A percentile compares a stretch with the other conserved stretches of the same genome.
Evolutionary conservation across 208 protist genomes (phyloP).

Genomic region (Leishmania gerbilli): DNA sequence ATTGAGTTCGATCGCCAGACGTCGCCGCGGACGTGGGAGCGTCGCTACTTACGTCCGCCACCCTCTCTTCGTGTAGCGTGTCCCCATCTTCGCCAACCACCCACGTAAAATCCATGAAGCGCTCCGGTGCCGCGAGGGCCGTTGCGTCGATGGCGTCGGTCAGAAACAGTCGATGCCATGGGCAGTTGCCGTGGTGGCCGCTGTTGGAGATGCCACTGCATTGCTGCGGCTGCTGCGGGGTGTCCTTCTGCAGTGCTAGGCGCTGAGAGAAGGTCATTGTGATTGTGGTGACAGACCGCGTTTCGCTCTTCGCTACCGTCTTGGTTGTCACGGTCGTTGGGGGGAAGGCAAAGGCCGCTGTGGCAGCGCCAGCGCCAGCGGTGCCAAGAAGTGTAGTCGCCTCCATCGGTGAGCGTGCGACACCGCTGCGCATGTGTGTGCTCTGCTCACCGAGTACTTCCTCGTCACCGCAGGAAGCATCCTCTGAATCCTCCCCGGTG

Average conservation of each 20-base stretch:
- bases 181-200: slow-evolving; percentile 17
- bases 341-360: too few relatives aligned
- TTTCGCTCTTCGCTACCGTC: neutral
- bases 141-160: slow-evolving; percentile 20
- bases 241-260: neutral
- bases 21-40: neutral
- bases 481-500: neutral
- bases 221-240: neutral
- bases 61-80: neutral
- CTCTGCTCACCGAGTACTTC: neutral
- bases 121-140: slow-evolving; percentile 25
- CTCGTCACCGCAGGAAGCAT: neutral
- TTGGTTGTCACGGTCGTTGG: neutral
- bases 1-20: neutral
- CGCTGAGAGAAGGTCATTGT: slow-evolving; percentile 32
- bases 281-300: slow-evolving; percentile 18
- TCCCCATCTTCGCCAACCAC: neutral
- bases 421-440: neutral
- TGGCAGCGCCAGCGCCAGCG: neutral
- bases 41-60: neutral
- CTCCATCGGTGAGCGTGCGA: neutral
- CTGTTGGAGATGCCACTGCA: neutral
- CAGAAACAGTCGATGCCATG: slow-evolving; percentile 29
- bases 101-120: slow-evolving; percentile 34
- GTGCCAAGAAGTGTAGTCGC: neutral